phyloP scores from a whole-genome alignment of 345 rosid genomes.

The sweet orange (Citrus sinensis) region DNA sequence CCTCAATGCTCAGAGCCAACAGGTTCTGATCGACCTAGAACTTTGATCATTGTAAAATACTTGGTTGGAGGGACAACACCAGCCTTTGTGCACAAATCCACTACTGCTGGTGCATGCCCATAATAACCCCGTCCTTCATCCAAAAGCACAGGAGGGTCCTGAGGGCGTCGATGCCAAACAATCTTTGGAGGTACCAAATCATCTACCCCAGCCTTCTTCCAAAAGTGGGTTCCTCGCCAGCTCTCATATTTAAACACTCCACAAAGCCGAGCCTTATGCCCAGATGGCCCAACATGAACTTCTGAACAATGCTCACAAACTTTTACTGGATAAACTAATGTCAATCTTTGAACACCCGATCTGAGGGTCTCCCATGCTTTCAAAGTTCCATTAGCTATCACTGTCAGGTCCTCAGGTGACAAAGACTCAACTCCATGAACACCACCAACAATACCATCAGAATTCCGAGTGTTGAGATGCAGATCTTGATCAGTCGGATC shows the following conservation, averaged over 20 bases:
- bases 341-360: slow-evolving; percentile 53
- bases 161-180: slow-evolving; percentile 76
- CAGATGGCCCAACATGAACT: slow-evolving; percentile 81
- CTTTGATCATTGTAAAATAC: slow-evolving; percentile 70
- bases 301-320: slow-evolving; percentile 76
- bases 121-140: slow-evolving; percentile 62
- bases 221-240: slow-evolving; percentile 73
- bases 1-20: background rate
- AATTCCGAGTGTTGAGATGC: slow-evolving; percentile 12
- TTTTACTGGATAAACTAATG: slow-evolving; percentile 65
- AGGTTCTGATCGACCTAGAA: slow-evolving; percentile 52
- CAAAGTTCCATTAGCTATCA: slow-evolving; percentile 52
- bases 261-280: slow-evolving; percentile 78
- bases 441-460: slow-evolving; percentile 8
- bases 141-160: slow-evolving; percentile 68
- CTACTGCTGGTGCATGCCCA: slow-evolving; percentile 85
- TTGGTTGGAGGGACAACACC: slow-evolving; percentile 56
- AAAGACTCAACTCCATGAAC: slow-evolving; percentile 36
- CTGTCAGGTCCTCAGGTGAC: slow-evolving; percentile 34
- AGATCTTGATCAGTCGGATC: slow-evolving; percentile 27
- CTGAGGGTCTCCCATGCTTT: slow-evolving; percentile 72
- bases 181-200: slow-evolving; percentile 75
- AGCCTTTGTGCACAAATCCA: slow-evolving; percentile 72
- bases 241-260: slow-evolving; percentile 81
- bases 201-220: slow-evolving; percentile 75